phyloP scores from a whole-genome alignment of 2,329 filamentous ascomycete genomes.

The Cadophora luteo-olivacea region DNA sequence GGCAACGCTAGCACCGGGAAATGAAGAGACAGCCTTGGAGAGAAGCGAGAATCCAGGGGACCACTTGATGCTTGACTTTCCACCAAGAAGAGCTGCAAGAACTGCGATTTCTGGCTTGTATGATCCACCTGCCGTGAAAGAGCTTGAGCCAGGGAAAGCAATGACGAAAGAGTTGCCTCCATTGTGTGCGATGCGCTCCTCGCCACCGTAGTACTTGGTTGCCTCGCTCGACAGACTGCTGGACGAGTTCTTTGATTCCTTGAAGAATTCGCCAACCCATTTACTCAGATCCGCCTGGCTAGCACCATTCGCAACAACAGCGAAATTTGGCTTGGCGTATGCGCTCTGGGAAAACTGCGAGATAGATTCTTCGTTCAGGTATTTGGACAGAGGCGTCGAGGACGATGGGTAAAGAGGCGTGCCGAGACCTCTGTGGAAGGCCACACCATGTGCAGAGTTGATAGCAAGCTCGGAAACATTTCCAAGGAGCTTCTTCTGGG shows the following conservation, averaged over 20 bases:
- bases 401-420: conserved; percentile 75
- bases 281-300: conserved; percentile 77
- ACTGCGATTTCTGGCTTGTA: conserved; percentile 93
- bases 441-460: conserved; percentile 84
- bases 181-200: conserved; percentile 84
- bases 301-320: conserved; percentile 88
- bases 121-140: conserved; percentile 67
- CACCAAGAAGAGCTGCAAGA: conserved; percentile 87
- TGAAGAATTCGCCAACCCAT: conserved; percentile 95
- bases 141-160: conserved; percentile 89
- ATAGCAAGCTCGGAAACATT: conserved; percentile 73
- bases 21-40: conserved; percentile 74
- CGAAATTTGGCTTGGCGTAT: conserved; percentile 90
- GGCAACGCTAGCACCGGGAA: conserved; percentile 70
- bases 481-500: conserved; percentile 75
- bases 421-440: conserved; percentile 94
- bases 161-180: conserved; percentile 85
- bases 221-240: conserved; percentile 63
- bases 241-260: conserved; percentile 64
- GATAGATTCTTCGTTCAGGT: conserved; percentile 78
- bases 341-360: conserved; percentile 77
- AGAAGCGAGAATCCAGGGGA: conserved; percentile 90
- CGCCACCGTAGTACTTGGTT: conserved; percentile 91
- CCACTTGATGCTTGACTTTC: conserved; percentile 94
- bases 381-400: conserved; percentile 76